phyloP scores from a whole-genome alignment of 805 yeast species.

The Isabelozyma gotoi region DNA sequence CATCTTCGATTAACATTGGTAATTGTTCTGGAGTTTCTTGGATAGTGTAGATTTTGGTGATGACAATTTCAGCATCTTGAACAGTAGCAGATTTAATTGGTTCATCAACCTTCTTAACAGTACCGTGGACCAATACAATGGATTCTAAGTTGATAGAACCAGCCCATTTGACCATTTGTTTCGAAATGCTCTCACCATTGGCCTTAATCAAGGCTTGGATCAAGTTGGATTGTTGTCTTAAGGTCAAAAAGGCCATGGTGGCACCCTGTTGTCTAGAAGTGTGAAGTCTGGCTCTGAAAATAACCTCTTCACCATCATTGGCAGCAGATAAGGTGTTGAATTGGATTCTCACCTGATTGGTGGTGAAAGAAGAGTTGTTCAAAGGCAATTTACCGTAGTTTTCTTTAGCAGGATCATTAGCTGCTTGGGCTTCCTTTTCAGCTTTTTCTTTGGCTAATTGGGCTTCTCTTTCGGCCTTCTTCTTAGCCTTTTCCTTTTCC shows the following conservation, averaged over 20 bases:
- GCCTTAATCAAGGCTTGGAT: conserved; percentile 85
- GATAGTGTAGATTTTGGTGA: conserved; percentile 70
- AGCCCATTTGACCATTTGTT: conserved; percentile 97
- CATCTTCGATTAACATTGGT: conserved; percentile 95
- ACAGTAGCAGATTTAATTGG: conserved; percentile 87
- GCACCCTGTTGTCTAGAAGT: conserved; percentile 95
- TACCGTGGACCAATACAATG: conserved; percentile 88
- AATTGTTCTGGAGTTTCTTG: conserved; percentile 89
- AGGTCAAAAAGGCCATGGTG: conserved; percentile 83
- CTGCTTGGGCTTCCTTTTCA: conserved; percentile 63
- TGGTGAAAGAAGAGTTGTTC: conserved; percentile 70
- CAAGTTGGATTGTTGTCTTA: conserved; percentile 84
- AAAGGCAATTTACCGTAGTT: conserved; percentile 89
- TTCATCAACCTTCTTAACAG: conserved; percentile 79
- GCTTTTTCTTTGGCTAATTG: conserved; percentile 85
- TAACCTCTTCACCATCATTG: conserved; percentile 72
- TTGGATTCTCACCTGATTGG: conserved; percentile 63
- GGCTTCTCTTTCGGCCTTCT: conserved; percentile 91
- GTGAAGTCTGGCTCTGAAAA: conserved; percentile 93
- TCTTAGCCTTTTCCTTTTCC: conserved; percentile 86
- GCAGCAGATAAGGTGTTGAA: conserved; percentile 57
- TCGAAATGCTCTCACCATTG: conserved; percentile 72
- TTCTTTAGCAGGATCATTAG: conserved; percentile 82
- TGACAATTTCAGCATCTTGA: conserved; percentile 83
- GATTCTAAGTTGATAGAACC: conserved; percentile 83